Evolutionary conservation across 2,329 filamentous ascomycete species (phyloP), one percentile per base, ranked within the genome.

Genomic region (Aspergillus terreus): DNA sequence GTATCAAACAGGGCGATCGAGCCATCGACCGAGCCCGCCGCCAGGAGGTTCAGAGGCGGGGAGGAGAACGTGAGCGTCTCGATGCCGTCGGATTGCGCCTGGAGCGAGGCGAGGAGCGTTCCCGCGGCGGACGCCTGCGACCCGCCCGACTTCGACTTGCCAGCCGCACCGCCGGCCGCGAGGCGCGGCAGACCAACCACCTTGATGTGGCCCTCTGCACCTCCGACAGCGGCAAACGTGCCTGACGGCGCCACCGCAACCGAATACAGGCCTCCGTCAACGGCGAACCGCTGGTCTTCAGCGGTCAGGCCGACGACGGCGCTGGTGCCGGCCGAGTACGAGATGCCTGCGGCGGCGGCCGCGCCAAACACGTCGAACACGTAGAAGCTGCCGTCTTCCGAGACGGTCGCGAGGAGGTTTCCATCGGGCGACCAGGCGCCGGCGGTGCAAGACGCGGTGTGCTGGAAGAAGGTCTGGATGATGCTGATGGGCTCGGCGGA

Each of bases 351-450:
- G 0, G 80, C 86, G 3, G 86, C 85, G 1, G 88, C 89, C 19
- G 84, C 82, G 45, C 90, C 89, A 74, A 91, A 96, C 12, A 92
- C 87, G 66, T 97, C 94, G 83, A 90, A 96, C 21, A 96, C 92
- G 69, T 92, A 92, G 52, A 99, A 80, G 61, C 86, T 92, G 52
- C 84, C 82, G 71, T 97, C 92, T 68, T 97, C 92, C 41, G 86
- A 86, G 4, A 97, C 90, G 0, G 92, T 96, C 6, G 88, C 90
- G 1, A 99, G 81, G 14, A 97, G 76, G 27, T 84, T 84, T 47
- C 94, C 94, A 68, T 96, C 92, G 4, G 89, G 82, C 0, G 90
- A 90, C 92, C 94, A 99, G 2, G 87, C 80, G 53, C 94, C 94
- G 6, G 92, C 92, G 1, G 94, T 97, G 74, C 88, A 95, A 25